Conservation (phyloP, 2,329 filamentous ascomycete species). For the Exophiala oligosperma region DNA sequence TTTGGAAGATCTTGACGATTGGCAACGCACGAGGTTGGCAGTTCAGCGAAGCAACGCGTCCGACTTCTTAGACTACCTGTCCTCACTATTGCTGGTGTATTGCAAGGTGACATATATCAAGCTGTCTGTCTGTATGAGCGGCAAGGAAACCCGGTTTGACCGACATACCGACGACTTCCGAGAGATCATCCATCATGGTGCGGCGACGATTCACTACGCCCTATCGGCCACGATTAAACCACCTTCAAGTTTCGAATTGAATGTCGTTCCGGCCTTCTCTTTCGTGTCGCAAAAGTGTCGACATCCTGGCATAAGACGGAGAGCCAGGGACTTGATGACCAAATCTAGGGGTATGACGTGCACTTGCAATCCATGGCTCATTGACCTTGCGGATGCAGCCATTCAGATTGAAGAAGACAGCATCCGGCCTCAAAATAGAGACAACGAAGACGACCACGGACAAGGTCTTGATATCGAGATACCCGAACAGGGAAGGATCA, state of each 20-base stretch:
- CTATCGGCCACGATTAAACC: neutral
- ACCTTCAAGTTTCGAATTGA: neutral
- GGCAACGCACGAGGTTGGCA: neutral
- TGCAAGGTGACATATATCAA: neutral
- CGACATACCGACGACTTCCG: neutral
- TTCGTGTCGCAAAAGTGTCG: neutral
- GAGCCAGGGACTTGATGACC: neutral
- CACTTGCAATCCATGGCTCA: neutral
- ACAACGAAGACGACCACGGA: neutral
- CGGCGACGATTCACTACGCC: neutral
- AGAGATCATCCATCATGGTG: neutral
- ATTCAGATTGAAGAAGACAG: neutral
- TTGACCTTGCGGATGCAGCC: neutral
- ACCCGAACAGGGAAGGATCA: neutral
- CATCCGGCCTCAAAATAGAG: neutral
- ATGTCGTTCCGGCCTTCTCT: neutral
- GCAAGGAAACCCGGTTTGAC: neutral
- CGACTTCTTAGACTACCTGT: neutral
- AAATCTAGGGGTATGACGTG: neutral
- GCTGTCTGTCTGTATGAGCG: neutral
- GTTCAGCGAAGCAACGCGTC: too few species aligned
- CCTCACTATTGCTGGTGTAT: neutral
- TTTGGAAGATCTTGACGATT: neutral
- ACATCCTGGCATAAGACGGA: neutral
- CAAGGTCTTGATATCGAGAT: neutral